Evolutionary conservation across 1,284 basidiomycete species (phyloP).

Genomic region (Ustilago bromivora): DNA sequence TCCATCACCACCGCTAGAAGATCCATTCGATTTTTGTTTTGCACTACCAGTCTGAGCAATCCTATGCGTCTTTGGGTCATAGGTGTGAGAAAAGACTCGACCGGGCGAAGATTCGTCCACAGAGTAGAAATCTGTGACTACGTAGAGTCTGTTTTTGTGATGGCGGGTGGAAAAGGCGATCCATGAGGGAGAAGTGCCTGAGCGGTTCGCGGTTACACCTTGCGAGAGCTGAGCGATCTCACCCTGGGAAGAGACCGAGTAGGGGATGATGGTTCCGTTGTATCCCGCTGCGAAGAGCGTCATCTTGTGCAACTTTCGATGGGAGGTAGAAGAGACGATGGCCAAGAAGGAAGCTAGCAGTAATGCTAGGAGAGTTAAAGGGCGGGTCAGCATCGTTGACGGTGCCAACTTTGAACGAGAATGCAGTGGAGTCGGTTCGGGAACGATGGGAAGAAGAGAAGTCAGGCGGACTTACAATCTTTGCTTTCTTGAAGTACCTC

Average conservation of each 20-base stretch:
- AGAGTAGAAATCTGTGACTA: slow-evolving; percentile 22
- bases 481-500: neutral
- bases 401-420: neutral
- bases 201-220: slow-evolving; percentile 23
- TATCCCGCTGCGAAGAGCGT: slow-evolving; percentile 39
- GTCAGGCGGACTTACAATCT: neutral
- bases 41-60: slow-evolving; percentile 20
- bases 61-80: slow-evolving; percentile 1
- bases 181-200: slow-evolving; percentile 33
- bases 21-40: slow-evolving; percentile 14
- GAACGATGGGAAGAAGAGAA: neutral
- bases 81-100: slow-evolving; percentile 36
- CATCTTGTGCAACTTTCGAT: slow-evolving; percentile 17
- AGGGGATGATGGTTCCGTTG: slow-evolving; percentile 40
- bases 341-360: neutral
- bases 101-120: slow-evolving; percentile 33
- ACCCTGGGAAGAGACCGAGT: slow-evolving; percentile 7
- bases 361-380: neutral
- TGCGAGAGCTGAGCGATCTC: slow-evolving; percentile 7
- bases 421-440: neutral
- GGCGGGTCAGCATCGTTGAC: neutral
- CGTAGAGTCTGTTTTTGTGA: neutral
- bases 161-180: slow-evolving; percentile 17
- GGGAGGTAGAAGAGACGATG: neutral
- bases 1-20: slow-evolving; percentile 28